Percentiles rank a stretch among this genome's conserved stretches.
Evolutionary conservation across 352 stramenopile species (phyloP).

Genomic region (Pythium aquatile): DNA sequence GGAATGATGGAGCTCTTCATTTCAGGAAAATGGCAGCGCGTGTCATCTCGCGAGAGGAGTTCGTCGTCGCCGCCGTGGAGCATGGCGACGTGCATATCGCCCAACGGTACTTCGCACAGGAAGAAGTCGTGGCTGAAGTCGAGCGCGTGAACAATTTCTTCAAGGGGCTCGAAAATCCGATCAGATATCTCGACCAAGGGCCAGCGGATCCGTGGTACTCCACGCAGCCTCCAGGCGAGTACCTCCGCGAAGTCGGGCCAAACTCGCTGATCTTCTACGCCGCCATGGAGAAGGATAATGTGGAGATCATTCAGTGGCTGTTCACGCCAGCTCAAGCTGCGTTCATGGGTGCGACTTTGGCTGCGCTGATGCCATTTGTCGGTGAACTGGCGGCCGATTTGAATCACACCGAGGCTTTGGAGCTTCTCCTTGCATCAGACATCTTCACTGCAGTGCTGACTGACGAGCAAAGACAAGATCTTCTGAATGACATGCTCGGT

Average conservation of each 20-base stretch:
- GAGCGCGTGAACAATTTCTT: constrained; percentile 18
- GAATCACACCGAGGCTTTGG: constrained; percentile 13
- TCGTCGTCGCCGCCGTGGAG: constrained; percentile 1
- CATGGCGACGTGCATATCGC: constrained; percentile 5
- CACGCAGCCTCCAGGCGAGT: not conserved
- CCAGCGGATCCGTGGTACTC: constrained; percentile 21
- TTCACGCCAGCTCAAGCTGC: not conserved
- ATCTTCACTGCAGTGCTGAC: constrained; percentile 5
- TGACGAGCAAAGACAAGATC: not conserved
- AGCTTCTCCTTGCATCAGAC: constrained; percentile 13
- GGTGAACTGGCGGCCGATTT: constrained; percentile 10
- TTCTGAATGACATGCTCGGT: constrained; percentile 9
- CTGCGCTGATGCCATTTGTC: constrained; percentile 14
- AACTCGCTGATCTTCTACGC: not conserved
- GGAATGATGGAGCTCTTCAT: not conserved
- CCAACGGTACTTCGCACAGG: constrained; percentile 15
- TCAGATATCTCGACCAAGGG: constrained; percentile 6
- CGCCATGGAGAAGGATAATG: not conserved
- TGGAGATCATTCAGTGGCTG: not conserved
- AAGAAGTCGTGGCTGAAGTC: constrained; percentile 4
- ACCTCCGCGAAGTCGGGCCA: not conserved
- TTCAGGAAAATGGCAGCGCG: not conserved
- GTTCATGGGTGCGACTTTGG: constrained; percentile 8
- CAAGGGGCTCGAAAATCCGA: not conserved
- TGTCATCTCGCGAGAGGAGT: constrained; percentile 8